Base-by-base conservation (phyloP, 768 basidiomycete genomes). In the Podaxis sp. region DNA sequence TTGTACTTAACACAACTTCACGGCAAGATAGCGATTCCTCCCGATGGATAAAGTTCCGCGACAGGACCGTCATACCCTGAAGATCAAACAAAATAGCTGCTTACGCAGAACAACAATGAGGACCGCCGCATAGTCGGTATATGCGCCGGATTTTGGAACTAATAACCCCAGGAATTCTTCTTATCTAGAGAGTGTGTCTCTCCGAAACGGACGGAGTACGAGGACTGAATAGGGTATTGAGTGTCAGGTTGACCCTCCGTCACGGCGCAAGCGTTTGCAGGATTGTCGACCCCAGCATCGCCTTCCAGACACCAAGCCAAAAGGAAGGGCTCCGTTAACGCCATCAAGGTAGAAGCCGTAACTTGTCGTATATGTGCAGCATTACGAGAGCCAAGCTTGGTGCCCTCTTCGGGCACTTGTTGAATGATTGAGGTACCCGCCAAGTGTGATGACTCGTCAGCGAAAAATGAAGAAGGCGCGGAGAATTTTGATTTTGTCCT, bases 281-380 rank as follows among this genome's bases (percentile, higher is more conserved):
- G 20, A 12, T 38, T 38, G 12, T 20, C 20, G n/a, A 46, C 7
- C n/a, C 7, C 44, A 7, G n/a, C 28, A 49, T 66, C 53, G 15
- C 60, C 28, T 26, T 66, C 61, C 28, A 64, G 51, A 65, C 73
- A 76, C 78, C 78, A 79, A 12, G 71, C 70, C 77, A 81, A 76
- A 22, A 81, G 73, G 59, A 70, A 76, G 2, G 79, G 79, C 49
- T 81, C 80, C 1, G 78, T 78, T 66, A 80, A 71, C 17, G 78
- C 78, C 3, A 80, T 78, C 13, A 81, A 66, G 4, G 78, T 79
- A 36, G 76, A 72, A 0, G 79, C 74, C 10, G 78, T 72, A 44
- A 77, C 70, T 2, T 76, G 74, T 26, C 75, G 70, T 59, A 73
- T 66, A 22, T 17, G 22, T 2, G 54, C 41, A 17, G 33, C n/a